Evolutionary conservation across 768 basidiomycete genomes (phyloP).

Genomic region (Calvatia gigantea): DNA sequence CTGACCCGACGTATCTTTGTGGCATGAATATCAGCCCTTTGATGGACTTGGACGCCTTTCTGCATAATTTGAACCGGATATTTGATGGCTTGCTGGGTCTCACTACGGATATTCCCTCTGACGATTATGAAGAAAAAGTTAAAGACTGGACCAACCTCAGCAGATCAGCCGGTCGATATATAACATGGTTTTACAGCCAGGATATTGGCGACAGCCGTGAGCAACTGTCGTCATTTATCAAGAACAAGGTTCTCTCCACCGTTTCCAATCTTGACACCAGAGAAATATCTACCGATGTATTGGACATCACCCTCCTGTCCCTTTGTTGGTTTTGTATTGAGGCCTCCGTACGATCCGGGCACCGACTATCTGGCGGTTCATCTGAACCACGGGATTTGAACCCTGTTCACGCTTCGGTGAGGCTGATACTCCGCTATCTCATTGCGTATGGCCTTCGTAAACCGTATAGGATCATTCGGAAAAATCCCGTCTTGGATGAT

Average conservation of each 20-base stretch:
- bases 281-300: background rate
- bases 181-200: slow-evolving; percentile 2
- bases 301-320: slow-evolving; percentile 5
- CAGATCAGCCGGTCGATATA: slow-evolving; percentile 1
- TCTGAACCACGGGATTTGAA: slow-evolving; percentile 1
- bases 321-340: slow-evolving; percentile 10
- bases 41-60: background rate
- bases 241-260: background rate
- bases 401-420: slow-evolving; percentile 2
- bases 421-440: slow-evolving; percentile 1
- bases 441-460: slow-evolving; percentile 6
- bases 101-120: slow-evolving; percentile 6
- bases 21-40: background rate
- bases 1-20: slow-evolving; percentile 6
- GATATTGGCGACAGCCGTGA: background rate
- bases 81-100: slow-evolving; percentile 8
- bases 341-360: slow-evolving; percentile 5
- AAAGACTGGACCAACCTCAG: slow-evolving; percentile 5
- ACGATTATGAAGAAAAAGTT: slow-evolving; percentile 7
- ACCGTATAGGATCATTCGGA: background rate
- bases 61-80: background rate
- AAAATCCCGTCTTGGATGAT: slow-evolving; percentile 2
- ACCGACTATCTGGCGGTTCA: background rate
- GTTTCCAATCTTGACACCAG: background rate
- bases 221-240: background rate